Evolutionary conservation across 305 asterid species (phyloP).

Genomic region (Solanum hybrid): DNA sequence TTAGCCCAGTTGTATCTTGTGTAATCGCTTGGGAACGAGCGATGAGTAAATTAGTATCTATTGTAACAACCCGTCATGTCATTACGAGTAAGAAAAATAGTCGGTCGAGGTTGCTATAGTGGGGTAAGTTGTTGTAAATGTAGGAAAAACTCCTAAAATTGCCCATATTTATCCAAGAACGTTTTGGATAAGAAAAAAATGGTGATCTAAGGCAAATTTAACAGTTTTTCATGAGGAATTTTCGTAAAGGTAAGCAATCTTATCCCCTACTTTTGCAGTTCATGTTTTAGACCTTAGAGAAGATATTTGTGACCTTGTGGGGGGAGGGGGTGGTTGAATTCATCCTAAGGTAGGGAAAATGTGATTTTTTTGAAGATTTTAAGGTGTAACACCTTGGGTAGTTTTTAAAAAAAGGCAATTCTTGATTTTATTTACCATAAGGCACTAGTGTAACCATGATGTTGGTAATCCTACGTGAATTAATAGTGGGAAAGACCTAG

Average conservation of each 20-base stretch:
- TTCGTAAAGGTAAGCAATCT: background rate
- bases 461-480: no score
- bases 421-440: no score
- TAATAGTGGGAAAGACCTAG: no score
- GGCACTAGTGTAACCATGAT: no score
- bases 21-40: background rate
- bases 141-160: background rate
- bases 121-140: background rate
- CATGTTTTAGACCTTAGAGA: background rate
- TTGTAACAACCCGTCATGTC: background rate
- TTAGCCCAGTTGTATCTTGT: background rate
- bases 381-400: no score
- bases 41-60: background rate
- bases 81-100: background rate
- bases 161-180: background rate
- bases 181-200: background rate
- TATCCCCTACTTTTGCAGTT: background rate
- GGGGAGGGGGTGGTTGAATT: background rate
- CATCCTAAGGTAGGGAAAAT: background rate
- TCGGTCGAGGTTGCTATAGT: background rate
- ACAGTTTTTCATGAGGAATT: background rate
- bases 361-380: no score
- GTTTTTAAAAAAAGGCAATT: no score
- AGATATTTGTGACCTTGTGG: background rate
- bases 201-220: background rate